phyloP scores from a whole-genome alignment of 2,329 filamentous ascomycete species.

The Dothistroma septosporum region DNA sequence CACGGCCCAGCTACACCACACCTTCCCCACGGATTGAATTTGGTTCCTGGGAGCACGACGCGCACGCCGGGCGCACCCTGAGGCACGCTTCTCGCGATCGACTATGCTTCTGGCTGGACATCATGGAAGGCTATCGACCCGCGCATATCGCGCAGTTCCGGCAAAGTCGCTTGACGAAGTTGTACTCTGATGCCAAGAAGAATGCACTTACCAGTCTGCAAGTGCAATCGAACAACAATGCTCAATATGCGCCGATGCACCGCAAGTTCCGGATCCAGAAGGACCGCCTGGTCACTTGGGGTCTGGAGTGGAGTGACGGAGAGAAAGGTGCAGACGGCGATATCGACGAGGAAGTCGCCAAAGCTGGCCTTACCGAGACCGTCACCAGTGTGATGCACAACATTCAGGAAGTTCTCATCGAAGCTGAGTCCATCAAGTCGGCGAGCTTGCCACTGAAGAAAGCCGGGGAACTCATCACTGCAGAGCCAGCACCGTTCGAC shows the following conservation, averaged over 20 bases:
- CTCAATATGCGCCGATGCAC: constrained; percentile 67
- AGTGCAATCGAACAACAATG: constrained; percentile 54
- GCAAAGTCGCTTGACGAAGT: constrained; percentile 53
- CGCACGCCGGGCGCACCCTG: constrained; percentile 2
- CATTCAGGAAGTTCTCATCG: constrained; percentile 73
- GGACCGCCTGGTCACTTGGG: constrained; percentile 74
- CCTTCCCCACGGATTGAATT: neutral
- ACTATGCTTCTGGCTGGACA: constrained; percentile 4
- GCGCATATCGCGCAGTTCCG: constrained; percentile 18
- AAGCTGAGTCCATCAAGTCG: constrained; percentile 67
- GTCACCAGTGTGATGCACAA: constrained; percentile 75
- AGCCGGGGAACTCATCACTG: constrained; percentile 32
- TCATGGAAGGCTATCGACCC: constrained; percentile 14
- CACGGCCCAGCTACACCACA: neutral
- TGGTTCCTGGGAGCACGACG: neutral
- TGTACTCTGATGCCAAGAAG: constrained; percentile 78
- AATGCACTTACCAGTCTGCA: constrained; percentile 58
- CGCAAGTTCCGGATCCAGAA: constrained; percentile 76
- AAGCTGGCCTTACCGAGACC: constrained; percentile 68
- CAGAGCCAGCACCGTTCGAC: constrained; percentile 53
- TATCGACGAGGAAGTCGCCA: constrained; percentile 66
- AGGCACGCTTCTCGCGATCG: neutral
- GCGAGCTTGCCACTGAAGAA: constrained; percentile 24
- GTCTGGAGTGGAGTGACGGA: constrained; percentile 74
- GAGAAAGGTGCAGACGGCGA: constrained; percentile 59